Conservation (phyloP, 1,284 basidiomycete genomes). For the Ganoderma sinense region DNA sequence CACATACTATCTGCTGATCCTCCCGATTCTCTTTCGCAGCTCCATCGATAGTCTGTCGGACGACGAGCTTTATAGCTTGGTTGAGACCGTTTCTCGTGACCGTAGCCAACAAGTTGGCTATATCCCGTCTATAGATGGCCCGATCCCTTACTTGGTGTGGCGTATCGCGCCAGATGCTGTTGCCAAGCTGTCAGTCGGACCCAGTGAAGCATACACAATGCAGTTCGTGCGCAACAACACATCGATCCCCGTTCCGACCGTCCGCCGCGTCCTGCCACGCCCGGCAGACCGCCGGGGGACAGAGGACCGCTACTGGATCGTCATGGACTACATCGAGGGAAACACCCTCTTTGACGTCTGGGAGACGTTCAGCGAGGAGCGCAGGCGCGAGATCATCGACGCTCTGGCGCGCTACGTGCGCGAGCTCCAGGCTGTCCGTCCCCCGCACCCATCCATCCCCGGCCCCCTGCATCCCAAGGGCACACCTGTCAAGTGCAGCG, state of each 20-base stretch:
- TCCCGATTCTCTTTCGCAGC: too few species aligned
- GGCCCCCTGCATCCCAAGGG: background rate
- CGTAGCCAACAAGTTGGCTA: background rate
- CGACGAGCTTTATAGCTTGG: background rate
- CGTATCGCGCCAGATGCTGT: background rate
- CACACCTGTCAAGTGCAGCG: background rate
- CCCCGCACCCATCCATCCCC: background rate
- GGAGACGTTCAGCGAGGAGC: background rate
- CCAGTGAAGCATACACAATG: background rate
- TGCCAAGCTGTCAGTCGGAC: background rate
- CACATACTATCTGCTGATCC: background rate
- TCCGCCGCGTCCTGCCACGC: conserved; percentile 1
- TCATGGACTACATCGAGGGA: background rate
- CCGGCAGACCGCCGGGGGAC: background rate
- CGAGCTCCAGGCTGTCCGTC: background rate
- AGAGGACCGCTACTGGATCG: background rate
- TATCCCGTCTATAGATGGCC: background rate
- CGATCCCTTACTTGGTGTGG: background rate
- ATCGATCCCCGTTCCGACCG: background rate
- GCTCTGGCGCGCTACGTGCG: background rate
- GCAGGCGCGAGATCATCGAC: background rate
- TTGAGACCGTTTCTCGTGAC: background rate
- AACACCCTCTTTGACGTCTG: background rate
- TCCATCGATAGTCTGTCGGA: background rate
- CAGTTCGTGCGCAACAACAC: conserved; percentile 1